A percentile compares a stretch with the other conserved stretches of the same genome.
These are phyloP conservation scores for Hemisphaericaspora xylanilytica DNA, from an alignment of 1,139 yeast species.

Conservation along the genomic window DNA sequence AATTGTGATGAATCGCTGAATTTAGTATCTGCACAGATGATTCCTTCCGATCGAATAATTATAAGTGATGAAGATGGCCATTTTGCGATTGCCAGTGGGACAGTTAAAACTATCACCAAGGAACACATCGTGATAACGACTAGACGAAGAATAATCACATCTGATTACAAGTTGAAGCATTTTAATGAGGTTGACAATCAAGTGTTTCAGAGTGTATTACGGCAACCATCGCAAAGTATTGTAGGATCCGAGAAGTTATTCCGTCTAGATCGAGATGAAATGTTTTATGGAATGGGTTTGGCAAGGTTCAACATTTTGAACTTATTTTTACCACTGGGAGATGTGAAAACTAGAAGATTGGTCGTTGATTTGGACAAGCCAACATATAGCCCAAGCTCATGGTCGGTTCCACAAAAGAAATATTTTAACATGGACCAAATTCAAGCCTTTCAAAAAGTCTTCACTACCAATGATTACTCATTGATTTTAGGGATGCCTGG, in stretches of 20 bases:
- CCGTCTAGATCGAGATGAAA: slow-evolving; percentile 79
- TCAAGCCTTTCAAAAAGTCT: slow-evolving; percentile 61
- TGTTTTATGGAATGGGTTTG: slow-evolving; percentile 69
- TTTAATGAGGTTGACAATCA: slow-evolving; percentile 49
- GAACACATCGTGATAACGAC: slow-evolving; percentile 43
- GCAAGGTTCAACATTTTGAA: slow-evolving; percentile 77
- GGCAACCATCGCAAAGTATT: slow-evolving; percentile 13
- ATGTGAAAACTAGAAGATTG: slow-evolving; percentile 48
- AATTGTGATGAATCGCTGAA: slow-evolving; percentile 18
- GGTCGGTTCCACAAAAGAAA: slow-evolving; percentile 1
- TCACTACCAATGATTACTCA: slow-evolving; percentile 70
- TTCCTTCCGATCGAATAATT: slow-evolving; percentile 51
- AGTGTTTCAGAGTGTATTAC: slow-evolving; percentile 47
- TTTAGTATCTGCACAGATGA: not conserved
- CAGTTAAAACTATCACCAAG: slow-evolving; percentile 43
- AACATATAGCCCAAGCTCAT: slow-evolving; percentile 11
- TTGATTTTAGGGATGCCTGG: slow-evolving; percentile 97
- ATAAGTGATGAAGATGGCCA: slow-evolving; percentile 82
- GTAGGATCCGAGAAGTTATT: slow-evolving; percentile 26
- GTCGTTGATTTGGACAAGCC: slow-evolving; percentile 58
- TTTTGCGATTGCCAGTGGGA: slow-evolving; percentile 69
- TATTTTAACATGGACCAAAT: slow-evolving; percentile 62
- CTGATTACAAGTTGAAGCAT: slow-evolving; percentile 36
- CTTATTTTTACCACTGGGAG: slow-evolving; percentile 58
- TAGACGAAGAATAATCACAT: slow-evolving; percentile 49